Conservation (phyloP, 164 flowering plant genomes). For the Berberis vulgaris region DNA sequence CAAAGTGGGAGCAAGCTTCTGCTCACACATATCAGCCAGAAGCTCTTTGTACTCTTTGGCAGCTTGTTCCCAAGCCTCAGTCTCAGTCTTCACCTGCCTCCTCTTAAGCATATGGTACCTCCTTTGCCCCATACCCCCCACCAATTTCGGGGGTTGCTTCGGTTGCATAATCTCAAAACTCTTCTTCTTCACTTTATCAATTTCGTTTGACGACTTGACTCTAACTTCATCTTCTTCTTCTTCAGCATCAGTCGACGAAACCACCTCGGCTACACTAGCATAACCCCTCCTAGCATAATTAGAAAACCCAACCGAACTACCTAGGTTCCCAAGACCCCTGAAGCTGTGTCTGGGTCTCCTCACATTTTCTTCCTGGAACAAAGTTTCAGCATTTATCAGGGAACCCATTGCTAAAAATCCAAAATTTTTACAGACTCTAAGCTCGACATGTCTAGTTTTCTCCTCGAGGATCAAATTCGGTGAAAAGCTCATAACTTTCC, state of each 20-base stretch:
- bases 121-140: conserved; percentile 22
- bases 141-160: neutral
- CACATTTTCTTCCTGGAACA: neutral
- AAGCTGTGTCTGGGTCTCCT: too few relatives aligned
- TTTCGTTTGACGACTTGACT: conserved; percentile 28
- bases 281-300: conserved; percentile 19
- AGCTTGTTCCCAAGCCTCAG: conserved; percentile 86
- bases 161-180: conserved; percentile 4
- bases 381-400: conserved; percentile 15
- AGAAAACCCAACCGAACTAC: conserved; percentile 8
- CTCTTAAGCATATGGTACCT: conserved; percentile 38
- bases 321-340: neutral
- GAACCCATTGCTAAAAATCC: conserved; percentile 17
- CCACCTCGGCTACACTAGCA: conserved; percentile 53
- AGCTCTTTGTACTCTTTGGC: conserved; percentile 82
- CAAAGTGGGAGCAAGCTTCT: conserved; percentile 83
- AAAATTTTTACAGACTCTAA: conserved; percentile 1
- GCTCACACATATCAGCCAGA: conserved; percentile 79
- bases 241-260: conserved; percentile 41
- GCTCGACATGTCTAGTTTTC: conserved; percentile 9
- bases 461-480: conserved; percentile 8
- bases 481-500: conserved; percentile 12
- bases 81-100: conserved; percentile 83
- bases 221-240: conserved; percentile 49
- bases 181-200: conserved; percentile 29